Conservation (phyloP, 352 stramenopile species). For the Pythium pyrilobum region DNA sequence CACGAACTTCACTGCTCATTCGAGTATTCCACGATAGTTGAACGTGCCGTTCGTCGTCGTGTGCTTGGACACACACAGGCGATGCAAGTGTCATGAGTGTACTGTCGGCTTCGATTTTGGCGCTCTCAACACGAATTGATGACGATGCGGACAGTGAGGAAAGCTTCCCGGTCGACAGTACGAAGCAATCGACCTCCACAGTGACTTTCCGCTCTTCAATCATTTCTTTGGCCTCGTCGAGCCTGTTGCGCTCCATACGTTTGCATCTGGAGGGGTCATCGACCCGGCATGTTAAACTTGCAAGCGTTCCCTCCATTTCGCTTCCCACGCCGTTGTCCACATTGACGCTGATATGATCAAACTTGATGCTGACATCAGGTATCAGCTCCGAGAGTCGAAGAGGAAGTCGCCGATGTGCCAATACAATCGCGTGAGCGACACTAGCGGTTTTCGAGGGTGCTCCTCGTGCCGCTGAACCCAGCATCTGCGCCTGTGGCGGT, state of each 20-base stretch:
- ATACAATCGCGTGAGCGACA: no score
- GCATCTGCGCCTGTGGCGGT: background rate
- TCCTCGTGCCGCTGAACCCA: background rate
- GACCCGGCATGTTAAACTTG: background rate
- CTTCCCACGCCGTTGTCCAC: background rate
- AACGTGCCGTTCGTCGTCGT: background rate
- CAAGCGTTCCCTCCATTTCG: background rate
- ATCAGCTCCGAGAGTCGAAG: slow-evolving; percentile 9
- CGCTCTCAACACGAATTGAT: no score
- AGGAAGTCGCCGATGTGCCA: background rate
- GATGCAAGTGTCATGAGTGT: background rate
- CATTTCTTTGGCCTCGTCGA: background rate
- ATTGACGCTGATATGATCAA: background rate
- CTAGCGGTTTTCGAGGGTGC: background rate
- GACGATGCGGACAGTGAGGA: no score
- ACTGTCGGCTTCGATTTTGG: slow-evolving; percentile 4
- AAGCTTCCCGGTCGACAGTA: no score
- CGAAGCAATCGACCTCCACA: background rate
- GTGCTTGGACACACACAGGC: background rate
- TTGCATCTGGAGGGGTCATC: background rate
- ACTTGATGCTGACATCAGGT: slow-evolving; percentile 1
- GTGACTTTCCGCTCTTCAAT: background rate
- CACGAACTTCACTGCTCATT: slow-evolving; percentile 6
- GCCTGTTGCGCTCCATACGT: background rate
- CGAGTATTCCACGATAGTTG: slow-evolving; percentile 2